Conservation (phyloP, 257 asterid genomes). For the Coffea canephora region DNA sequence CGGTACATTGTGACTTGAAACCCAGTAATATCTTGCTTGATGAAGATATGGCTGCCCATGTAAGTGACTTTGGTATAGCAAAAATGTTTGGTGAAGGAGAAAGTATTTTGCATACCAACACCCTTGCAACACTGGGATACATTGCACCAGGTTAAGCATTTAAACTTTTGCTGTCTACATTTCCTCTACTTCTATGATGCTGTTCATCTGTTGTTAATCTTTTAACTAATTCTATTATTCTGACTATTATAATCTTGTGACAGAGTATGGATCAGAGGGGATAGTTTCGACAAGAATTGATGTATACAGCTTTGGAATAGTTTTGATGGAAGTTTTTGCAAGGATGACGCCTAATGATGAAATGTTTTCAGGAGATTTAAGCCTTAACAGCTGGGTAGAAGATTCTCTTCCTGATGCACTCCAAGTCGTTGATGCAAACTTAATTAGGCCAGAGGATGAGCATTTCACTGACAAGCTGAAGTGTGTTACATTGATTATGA, state of each 20-base stretch:
- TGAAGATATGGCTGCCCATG: background rate
- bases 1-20: slow-evolving; percentile 35
- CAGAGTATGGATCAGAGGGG: slow-evolving; percentile 1
- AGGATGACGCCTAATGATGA: slow-evolving; percentile 7
- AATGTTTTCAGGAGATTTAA: background rate
- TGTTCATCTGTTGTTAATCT: background rate
- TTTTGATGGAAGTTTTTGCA: background rate
- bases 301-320: slow-evolving; percentile 7
- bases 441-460: slow-evolving; percentile 19
- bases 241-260: background rate
- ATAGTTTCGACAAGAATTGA: background rate
- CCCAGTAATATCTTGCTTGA: background rate
- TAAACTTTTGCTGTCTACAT: background rate
- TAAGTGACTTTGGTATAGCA: slow-evolving; percentile 26
- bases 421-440: slow-evolving; percentile 19
- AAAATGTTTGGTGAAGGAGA: slow-evolving; percentile 29
- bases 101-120: slow-evolving; percentile 23
- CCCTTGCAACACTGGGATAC: slow-evolving; percentile 20
- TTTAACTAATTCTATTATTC: background rate
- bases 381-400: background rate
- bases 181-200: no score
- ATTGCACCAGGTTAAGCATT: background rate
- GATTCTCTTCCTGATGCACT: background rate
- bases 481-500: slow-evolving; percentile 24
- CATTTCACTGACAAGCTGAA: slow-evolving; percentile 6